A percentile compares a stretch with the other conserved stretches of the same genome.
Evolutionary conservation across 139 green algal genomes (phyloP).

Genomic region (Auxenochlorella pyrenoidosa): DNA sequence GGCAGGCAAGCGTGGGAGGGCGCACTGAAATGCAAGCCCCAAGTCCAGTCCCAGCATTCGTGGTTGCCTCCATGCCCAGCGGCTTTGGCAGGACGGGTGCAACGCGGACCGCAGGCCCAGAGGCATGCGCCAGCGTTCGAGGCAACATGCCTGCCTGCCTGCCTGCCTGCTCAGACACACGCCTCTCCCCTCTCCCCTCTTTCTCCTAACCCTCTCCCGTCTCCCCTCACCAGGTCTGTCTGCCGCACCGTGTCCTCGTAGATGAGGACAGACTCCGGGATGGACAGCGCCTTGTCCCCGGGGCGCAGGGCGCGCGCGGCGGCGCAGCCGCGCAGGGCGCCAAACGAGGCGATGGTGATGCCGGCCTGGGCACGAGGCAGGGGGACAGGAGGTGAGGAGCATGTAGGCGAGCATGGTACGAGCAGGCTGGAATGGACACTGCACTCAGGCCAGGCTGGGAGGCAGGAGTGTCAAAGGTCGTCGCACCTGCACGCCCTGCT

Average conservation of each 20-base stretch:
- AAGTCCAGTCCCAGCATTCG: not conserved
- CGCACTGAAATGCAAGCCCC: too few species aligned
- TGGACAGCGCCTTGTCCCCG: constrained; percentile 49
- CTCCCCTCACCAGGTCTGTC: constrained; percentile 59
- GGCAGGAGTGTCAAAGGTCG: too few species aligned
- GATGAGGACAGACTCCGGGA: constrained; percentile 62
- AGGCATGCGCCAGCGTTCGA: too few species aligned
- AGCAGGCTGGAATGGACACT: too few species aligned
- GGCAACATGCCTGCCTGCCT: not conserved
- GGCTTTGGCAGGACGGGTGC: too few species aligned
- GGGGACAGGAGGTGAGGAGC: constrained; percentile 39
- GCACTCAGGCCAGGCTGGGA: too few species aligned
- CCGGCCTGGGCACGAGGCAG: not conserved
- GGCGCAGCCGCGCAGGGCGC: constrained; percentile 53
- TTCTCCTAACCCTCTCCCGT: not conserved
- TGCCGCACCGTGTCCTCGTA: constrained; percentile 59
- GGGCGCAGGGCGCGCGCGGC: constrained; percentile 47
- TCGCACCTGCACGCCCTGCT: not conserved
- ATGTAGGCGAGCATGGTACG: too few species aligned
- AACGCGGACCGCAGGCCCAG: too few species aligned
- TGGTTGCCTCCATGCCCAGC: too few species aligned
- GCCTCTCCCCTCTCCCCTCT: not conserved
- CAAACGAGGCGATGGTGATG: constrained; percentile 36
- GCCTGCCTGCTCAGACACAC: not conserved
- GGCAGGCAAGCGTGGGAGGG: too few species aligned